Conservation (phyloP, 2,329 filamentous ascomycete species). For the Tolypocladium tropicale region DNA sequence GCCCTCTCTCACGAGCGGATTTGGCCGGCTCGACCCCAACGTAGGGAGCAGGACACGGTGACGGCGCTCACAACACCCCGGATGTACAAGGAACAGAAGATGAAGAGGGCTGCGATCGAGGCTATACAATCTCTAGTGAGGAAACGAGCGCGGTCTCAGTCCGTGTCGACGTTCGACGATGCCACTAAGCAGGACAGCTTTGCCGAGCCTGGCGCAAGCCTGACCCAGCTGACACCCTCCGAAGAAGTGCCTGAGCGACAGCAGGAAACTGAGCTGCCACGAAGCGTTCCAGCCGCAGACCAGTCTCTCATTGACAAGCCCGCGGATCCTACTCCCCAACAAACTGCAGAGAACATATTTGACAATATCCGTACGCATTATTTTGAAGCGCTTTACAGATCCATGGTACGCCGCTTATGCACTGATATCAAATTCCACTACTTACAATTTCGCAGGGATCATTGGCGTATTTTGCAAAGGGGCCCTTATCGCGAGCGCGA, state of each 20-base stretch:
- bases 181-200: slow-evolving; percentile 9
- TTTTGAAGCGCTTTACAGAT: slow-evolving; percentile 50
- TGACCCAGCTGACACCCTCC: slow-evolving; percentile 12
- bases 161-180: slow-evolving; percentile 26
- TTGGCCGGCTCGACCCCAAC: slow-evolving; percentile 8
- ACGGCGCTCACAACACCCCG: slow-evolving; percentile 29
- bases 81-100: slow-evolving; percentile 39
- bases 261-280: neutral
- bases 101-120: slow-evolving; percentile 50
- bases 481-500: slow-evolving; percentile 64
- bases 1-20: slow-evolving; percentile 21
- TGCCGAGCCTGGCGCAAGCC: slow-evolving; percentile 5
- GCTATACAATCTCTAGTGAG: slow-evolving; percentile 52
- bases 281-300: neutral
- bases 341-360: slow-evolving; percentile 42
- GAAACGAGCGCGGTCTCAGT: slow-evolving; percentile 35
- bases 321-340: slow-evolving; percentile 15
- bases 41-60: slow-evolving; percentile 9
- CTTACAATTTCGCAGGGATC: slow-evolving; percentile 44
- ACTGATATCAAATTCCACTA: slow-evolving; percentile 17
- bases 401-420: slow-evolving; percentile 37
- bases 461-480: slow-evolving; percentile 75
- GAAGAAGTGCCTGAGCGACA: slow-evolving; percentile 9
- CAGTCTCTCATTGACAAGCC: neutral
- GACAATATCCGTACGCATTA: slow-evolving; percentile 49